Percentiles rank a stretch among this genome's conserved stretches.
phyloP scores from a whole-genome alignment of 2,329 filamentous ascomycete species.

The Penicillium sclerotigenum region DNA sequence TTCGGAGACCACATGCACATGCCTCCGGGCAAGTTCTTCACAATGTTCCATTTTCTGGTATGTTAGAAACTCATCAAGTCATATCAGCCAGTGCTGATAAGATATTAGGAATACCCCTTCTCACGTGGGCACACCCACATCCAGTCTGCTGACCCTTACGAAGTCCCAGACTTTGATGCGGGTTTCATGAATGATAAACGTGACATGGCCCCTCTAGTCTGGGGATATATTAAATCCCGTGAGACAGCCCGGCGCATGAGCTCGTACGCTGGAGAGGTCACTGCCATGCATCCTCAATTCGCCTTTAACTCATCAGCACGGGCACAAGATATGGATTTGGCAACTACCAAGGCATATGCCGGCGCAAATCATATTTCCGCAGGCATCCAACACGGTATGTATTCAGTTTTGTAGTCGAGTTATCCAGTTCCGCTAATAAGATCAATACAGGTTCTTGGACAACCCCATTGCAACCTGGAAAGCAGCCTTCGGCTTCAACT shows the following conservation, averaged over 20 bases:
- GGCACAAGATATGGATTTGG: slow-evolving; percentile 69
- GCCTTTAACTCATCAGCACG: slow-evolving; percentile 66
- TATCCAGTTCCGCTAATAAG: neutral
- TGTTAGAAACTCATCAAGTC: neutral
- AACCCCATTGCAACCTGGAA: slow-evolving; percentile 55
- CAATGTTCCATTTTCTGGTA: slow-evolving; percentile 74
- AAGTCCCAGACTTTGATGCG: slow-evolving; percentile 71
- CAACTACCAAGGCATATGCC: slow-evolving; percentile 72
- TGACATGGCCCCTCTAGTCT: slow-evolving; percentile 81
- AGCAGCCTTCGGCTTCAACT: slow-evolving; percentile 47
- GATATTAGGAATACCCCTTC: slow-evolving; percentile 63
- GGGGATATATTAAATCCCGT: slow-evolving; percentile 78
- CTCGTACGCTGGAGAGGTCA: slow-evolving; percentile 72
- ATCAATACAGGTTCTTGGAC: slow-evolving; percentile 55
- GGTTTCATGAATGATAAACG: slow-evolving; percentile 84
- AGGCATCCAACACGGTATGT: slow-evolving; percentile 66
- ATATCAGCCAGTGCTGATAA: neutral
- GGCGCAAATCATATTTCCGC: slow-evolving; percentile 68
- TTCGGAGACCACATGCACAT: slow-evolving; percentile 55
- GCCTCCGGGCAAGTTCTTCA: slow-evolving; percentile 76
- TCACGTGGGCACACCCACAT: slow-evolving; percentile 70
- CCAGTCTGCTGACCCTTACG: slow-evolving; percentile 68
- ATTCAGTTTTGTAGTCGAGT: too few relatives aligned
- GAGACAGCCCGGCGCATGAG: slow-evolving; percentile 77
- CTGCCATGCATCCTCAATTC: slow-evolving; percentile 66